These are phyloP conservation scores for Eucalyptus regnans DNA, from an alignment of 345 rosid genomes.

Conservation along the genomic window DNA sequence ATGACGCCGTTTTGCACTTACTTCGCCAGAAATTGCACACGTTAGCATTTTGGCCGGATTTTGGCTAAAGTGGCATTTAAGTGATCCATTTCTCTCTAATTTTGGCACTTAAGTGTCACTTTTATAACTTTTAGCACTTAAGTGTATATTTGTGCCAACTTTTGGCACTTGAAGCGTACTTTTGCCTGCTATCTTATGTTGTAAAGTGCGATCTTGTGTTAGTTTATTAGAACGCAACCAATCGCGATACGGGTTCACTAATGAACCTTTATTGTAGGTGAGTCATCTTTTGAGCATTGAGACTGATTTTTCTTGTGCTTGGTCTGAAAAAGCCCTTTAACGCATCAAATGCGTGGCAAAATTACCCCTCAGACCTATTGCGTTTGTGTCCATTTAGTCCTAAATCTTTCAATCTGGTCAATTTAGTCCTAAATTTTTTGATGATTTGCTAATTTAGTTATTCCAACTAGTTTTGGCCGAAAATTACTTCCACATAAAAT, in stretches of 20 bases:
- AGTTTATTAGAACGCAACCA: not conserved
- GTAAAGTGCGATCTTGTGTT: not conserved
- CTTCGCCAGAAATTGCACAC: too few relatives aligned
- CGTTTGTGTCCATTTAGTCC: too few relatives aligned
- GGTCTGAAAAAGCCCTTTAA: not conserved
- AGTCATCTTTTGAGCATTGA: not conserved
- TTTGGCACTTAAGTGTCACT: too few relatives aligned
- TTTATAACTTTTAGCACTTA: too few relatives aligned
- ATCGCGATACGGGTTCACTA: not conserved
- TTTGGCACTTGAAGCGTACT: too few relatives aligned
- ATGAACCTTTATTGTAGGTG: not conserved
- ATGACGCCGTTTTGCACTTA: too few relatives aligned
- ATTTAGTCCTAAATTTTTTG: too few relatives aligned
- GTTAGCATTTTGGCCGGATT: too few relatives aligned
- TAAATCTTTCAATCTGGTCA: accelerated
- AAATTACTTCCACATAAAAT: not conserved
- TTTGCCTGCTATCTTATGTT: not conserved
- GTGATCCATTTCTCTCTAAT: too few relatives aligned
- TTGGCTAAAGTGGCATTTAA: too few relatives aligned
- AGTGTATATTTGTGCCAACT: too few relatives aligned
- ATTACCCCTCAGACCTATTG: not conserved
- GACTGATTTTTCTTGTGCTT: not conserved
- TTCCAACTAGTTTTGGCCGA: accelerated
- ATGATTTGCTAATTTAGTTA: not conserved
- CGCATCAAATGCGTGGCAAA: not conserved